Evolutionary conservation across 2,329 filamentous ascomycete species (phyloP), one percentile per base, ranked within the genome.

Genomic region (Tolypocladium inflatum): DNA sequence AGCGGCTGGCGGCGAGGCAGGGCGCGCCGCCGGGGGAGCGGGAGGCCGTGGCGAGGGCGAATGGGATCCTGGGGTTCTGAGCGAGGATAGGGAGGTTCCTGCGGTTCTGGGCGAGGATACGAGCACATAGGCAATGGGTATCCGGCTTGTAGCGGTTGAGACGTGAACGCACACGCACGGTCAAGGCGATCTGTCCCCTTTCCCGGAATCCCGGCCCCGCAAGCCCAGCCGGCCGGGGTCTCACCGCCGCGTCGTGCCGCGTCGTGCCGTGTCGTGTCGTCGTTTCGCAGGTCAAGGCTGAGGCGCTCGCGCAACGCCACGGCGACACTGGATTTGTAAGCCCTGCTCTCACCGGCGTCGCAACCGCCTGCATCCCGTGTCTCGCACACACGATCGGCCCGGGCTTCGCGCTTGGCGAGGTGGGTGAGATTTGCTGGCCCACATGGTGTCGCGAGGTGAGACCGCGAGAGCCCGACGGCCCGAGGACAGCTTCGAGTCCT

Each of bases 41-140:
- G 58, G 67, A 66, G 3, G 72, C 70, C 3, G 67, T 77, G 5
- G 64, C 68, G 50, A 66, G 67, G 54, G 77, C 78, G 21, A 83
- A 82, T 60, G 61, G 62, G 13, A 74, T 74, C 43, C 61, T 81
- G 55, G 78, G 79, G 1, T 74, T 81, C 51, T 72, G 55, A 65
- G 26, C 26, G 26, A 26, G 26, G 26, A 1, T 30, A 6, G n/a
- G n/a, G n/a, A n/a, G n/a, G n/a, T n/a, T 30, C 26, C 5, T 4
- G 26, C 26, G n/a, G n/a, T n/a, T n/a, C 3, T 6, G 26, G 1
- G 6, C 26, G 26, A 6, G 26, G 26, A 30, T 30, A n/a, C n/a
- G n/a, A n/a, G n/a, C n/a, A n/a, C n/a, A n/a, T n/a, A n/a, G n/a
- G n/a, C n/a, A n/a, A n/a, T n/a, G n/a, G n/a, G 26, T 30, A 30